phyloP scores from a whole-genome alignment of 202 grass and related monocot species.

The Carex sylvatica region DNA sequence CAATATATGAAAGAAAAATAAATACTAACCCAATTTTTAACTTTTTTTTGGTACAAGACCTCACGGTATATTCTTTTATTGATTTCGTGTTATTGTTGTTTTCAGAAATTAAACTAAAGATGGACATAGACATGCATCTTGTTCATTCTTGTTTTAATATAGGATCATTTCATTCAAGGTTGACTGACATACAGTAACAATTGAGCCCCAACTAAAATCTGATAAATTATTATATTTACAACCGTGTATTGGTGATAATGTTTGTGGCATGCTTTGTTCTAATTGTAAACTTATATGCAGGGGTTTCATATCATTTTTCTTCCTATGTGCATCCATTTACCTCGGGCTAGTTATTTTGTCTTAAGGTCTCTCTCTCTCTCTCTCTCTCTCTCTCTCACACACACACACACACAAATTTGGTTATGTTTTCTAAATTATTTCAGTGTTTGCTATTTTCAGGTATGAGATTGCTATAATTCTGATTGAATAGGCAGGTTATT shows the following conservation, averaged over 20 bases:
- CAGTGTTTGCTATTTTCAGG: neutral
- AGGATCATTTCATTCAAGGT: neutral
- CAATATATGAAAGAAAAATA: neutral
- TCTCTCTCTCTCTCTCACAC: neutral
- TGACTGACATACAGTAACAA: neutral
- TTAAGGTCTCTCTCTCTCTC: slow-evolving; percentile 48
- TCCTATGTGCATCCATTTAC: slow-evolving; percentile 77
- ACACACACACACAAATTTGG: slow-evolving; percentile 16
- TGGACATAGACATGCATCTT: neutral
- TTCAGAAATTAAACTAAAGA: neutral
- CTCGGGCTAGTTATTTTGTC: slow-evolving; percentile 93
- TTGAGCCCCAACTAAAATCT: neutral
- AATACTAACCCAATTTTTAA: neutral
- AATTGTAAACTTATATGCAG: slow-evolving; percentile 44
- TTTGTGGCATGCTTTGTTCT: neutral
- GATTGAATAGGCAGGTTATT: slow-evolving; percentile 21
- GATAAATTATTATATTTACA: neutral
- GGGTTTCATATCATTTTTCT: slow-evolving; percentile 85
- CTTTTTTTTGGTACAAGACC: neutral
- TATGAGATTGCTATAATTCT: slow-evolving; percentile 7
- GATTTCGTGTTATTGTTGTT: neutral
- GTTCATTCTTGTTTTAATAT: neutral
- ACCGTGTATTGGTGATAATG: neutral
- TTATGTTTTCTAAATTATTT: slow-evolving; percentile 1
- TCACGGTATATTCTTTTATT: neutral